Base-by-base conservation (phyloP, 1,139 yeast species). In the Sugiyamaella paludigena region DNA sequence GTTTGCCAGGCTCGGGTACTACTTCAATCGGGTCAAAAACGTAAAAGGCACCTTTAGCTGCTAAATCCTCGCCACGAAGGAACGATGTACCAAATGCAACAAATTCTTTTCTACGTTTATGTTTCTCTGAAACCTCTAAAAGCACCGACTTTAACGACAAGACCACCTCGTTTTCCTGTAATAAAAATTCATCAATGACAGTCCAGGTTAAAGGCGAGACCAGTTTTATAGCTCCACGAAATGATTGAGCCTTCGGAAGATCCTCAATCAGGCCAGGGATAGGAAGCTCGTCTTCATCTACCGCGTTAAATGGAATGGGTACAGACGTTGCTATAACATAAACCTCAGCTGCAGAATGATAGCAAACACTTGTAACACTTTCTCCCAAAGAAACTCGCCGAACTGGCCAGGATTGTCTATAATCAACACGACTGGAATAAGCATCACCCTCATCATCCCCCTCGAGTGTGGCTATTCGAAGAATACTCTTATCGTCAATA, bases 1-100 rank as follows among this genome's bases (percentile, higher is more conserved):
- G 96, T 52, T 76, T 79, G 0, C 86, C 92, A 0, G 94, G 94
- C 61, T 89, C 96, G 0, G 97, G 96, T 53, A 88, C 88, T 64
- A 89, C 86, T 54, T 84, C 91, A 47, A 86, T 83, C 36, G 87
- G 75, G 56, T 89, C 96, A 58, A 72, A 83, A 1, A 91, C 71
- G 55, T 82, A 80, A 66, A 88, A 85, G 1, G 84, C 74, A 0
- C 98, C 98, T 60, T 83, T 80, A 1, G 95, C 80, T 4, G 89
- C 79, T 50, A 86, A 72, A 69, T 89, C 97, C 63, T 92, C 98
- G 56, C 86, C 82, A 50, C 95, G 76, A 51, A 83, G 79, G 51
- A 78, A 75, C 1, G 95, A 87, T 1, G 92, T 80, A 1, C 98
- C 98, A 24, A 85, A 73, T 1, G 88, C 84, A 19, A 92, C 68